Evolutionary conservation across 768 basidiomycete genomes (phyloP).

Genomic region (Tylopilus sp.): DNA sequence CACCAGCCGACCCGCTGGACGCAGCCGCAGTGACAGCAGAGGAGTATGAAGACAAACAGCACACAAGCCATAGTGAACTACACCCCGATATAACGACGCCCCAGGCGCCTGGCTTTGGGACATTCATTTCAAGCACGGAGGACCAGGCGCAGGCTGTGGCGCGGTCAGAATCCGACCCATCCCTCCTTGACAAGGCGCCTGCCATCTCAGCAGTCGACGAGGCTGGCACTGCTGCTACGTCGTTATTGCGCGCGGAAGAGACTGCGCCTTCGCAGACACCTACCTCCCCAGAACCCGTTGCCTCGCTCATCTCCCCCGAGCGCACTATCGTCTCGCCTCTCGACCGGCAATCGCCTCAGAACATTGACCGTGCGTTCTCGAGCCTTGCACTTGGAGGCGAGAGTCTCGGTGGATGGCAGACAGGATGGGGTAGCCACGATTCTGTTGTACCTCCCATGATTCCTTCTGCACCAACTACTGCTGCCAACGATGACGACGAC

Average conservation of each 20-base stretch:
- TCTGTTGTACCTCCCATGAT: slow-evolving; percentile 11
- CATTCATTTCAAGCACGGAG: slow-evolving; percentile 27
- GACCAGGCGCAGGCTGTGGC: slow-evolving; percentile 20
- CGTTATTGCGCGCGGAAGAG: slow-evolving; percentile 17
- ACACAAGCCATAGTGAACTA: slow-evolving; percentile 10
- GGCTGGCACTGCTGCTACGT: slow-evolving; percentile 7
- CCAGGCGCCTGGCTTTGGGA: slow-evolving; percentile 49
- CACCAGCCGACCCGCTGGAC: slow-evolving; percentile 40
- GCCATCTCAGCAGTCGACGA: slow-evolving; percentile 33
- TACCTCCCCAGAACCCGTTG: slow-evolving; percentile 10
- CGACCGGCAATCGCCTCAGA: slow-evolving; percentile 21
- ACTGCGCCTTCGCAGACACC: slow-evolving; percentile 5
- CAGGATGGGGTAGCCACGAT: slow-evolving; percentile 40
- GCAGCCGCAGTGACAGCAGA: slow-evolving; percentile 33
- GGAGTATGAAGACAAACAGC: slow-evolving; percentile 30
- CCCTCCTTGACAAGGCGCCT: slow-evolving; percentile 29
- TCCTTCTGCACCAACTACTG: slow-evolving; percentile 20
- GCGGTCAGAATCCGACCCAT: slow-evolving; percentile 12
- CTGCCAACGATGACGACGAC: slow-evolving; percentile 49
- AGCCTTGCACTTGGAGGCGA: slow-evolving; percentile 50
- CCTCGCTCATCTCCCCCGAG: slow-evolving; percentile 22
- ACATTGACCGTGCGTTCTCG: slow-evolving; percentile 34
- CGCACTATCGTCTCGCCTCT: slow-evolving; percentile 30
- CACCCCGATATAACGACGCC: slow-evolving; percentile 12
- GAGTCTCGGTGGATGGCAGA: slow-evolving; percentile 50